Evolutionary conservation across 2,329 filamentous ascomycete genomes (phyloP).

Genomic region (Pyrenochaeta sp.): DNA sequence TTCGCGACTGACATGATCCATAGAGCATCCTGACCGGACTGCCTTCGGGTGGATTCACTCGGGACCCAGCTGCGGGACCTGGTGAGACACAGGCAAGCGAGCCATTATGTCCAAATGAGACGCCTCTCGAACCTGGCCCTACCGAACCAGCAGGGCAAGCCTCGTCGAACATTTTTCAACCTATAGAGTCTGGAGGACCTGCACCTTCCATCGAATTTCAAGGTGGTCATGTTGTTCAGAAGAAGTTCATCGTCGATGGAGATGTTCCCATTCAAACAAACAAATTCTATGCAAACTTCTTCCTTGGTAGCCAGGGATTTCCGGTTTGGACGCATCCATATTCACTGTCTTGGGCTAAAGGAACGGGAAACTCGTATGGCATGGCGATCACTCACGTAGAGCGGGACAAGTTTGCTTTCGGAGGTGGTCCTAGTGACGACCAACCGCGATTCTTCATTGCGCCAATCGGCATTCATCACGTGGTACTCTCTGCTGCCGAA

Average conservation of each 20-base stretch:
- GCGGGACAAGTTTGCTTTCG: constrained; percentile 66
- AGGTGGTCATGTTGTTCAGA: constrained; percentile 53
- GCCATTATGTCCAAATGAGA: constrained; percentile 38
- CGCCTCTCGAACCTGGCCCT: constrained; percentile 40
- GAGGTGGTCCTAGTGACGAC: constrained; percentile 21
- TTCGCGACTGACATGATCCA: constrained; percentile 10
- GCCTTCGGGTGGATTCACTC: constrained; percentile 40
- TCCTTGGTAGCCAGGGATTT: constrained; percentile 74
- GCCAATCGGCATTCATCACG: constrained; percentile 82
- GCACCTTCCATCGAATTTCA: constrained; percentile 48
- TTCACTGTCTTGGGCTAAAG: constrained; percentile 55
- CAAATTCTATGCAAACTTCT: constrained; percentile 78
- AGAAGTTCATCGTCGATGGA: constrained; percentile 49
- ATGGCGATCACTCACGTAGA: constrained; percentile 81
- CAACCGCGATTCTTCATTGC: constrained; percentile 77
- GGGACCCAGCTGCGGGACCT: constrained; percentile 33
- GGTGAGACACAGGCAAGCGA: constrained; percentile 25
- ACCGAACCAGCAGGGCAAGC: constrained; percentile 22
- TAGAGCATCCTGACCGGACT: constrained; percentile 43
- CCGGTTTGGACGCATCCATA: constrained; percentile 77
- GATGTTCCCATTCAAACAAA: constrained; percentile 71
- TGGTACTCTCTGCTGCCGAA: constrained; percentile 82
- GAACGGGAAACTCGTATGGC: constrained; percentile 74
- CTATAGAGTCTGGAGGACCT: constrained; percentile 52
- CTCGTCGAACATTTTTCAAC: constrained; percentile 50